Percentiles rank a stretch among this genome's conserved stretches.
Conservation (phyloP, 441 rosid species). For the Adansonia madagascariensis region DNA sequence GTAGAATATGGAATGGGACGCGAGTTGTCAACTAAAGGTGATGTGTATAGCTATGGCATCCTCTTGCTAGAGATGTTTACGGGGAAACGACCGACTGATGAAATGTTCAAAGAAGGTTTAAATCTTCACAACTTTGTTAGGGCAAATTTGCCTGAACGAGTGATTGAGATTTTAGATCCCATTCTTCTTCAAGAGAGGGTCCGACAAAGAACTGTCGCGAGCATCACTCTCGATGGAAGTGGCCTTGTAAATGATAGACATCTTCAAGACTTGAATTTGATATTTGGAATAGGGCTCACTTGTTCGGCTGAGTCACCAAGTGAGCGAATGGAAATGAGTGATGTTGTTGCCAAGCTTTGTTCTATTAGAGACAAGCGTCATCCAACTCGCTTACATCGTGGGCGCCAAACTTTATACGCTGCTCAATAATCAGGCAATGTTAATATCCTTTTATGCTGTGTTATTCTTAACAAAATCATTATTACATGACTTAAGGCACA, state of each 20-base stretch:
- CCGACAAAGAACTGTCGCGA: neutral
- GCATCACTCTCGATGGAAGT: neutral
- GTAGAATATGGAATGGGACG: constrained; percentile 14
- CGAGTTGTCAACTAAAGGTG: neutral
- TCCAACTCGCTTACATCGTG: neutral
- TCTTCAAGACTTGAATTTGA: neutral
- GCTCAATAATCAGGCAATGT: neutral
- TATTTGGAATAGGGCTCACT: neutral
- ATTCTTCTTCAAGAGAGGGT: neutral
- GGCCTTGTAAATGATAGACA: neutral
- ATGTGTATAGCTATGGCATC: constrained; percentile 8
- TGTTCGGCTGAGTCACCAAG: constrained; percentile 3
- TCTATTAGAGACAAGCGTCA: constrained; percentile 6
- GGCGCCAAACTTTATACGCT: neutral
- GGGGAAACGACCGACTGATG: constrained; percentile 2
- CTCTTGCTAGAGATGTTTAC: constrained; percentile 5
- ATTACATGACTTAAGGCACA: neutral
- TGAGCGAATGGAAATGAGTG: neutral
- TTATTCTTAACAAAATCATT: neutral
- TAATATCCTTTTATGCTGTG: neutral
- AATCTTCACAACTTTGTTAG: neutral
- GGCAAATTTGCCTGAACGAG: neutral
- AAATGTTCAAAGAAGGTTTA: neutral
- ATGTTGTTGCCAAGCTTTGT: constrained; percentile 1
- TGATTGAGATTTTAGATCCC: neutral